Base-by-base conservation (phyloP, 495 filamentous ascomycete genomes). In the Penicillium coffeae region DNA sequence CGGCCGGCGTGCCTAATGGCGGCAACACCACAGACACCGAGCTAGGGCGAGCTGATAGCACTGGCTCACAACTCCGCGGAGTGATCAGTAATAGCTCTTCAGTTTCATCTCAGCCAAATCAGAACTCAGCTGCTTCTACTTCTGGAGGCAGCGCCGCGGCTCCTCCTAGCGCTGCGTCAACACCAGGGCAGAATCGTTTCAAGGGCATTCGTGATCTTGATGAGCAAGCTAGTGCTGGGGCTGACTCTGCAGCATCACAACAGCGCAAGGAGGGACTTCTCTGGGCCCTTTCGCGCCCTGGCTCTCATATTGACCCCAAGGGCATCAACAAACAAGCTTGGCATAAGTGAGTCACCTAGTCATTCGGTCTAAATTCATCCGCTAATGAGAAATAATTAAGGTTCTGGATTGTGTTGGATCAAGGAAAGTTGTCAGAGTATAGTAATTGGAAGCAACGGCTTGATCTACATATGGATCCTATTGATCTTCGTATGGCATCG, bases 401-500 rank as follows among this genome's bases (percentile, higher is more conserved):
- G 60, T 97, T 95, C 65, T 99, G 93, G 93, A 92, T 99, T 53
- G 94, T 97, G 1, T 77, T 97, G 13, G 93, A 97, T 62, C 90
- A 93, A 68, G 93, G 93, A 3, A 94, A 91, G 64, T 72, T 99
- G 21, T 95, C 93, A 1, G 93, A 99, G 59, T 97, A 99, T 66
- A 94, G 90, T 60, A 97, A 99, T 66, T 99, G 93, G 93, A 99
- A 99, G 69, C 88, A 97, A 62, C 88, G 85, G 66, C 79, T 97
- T 38, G 94, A 96, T 65, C 75, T 96, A 27, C 93, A 99, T 63
- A 97, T 95, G 83, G 93, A 99, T 7, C 93, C 93, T 2, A 99
- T 99, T 51, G 94, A 99, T 65, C 75, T 99, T 34, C 86, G 91
- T 21, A 90, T 97, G 80, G 93, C 94, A 15, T 97, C 94, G 4